Base-by-base conservation (phyloP, 148 eudicot genomes). In the Selenicereus undatus region DNA sequence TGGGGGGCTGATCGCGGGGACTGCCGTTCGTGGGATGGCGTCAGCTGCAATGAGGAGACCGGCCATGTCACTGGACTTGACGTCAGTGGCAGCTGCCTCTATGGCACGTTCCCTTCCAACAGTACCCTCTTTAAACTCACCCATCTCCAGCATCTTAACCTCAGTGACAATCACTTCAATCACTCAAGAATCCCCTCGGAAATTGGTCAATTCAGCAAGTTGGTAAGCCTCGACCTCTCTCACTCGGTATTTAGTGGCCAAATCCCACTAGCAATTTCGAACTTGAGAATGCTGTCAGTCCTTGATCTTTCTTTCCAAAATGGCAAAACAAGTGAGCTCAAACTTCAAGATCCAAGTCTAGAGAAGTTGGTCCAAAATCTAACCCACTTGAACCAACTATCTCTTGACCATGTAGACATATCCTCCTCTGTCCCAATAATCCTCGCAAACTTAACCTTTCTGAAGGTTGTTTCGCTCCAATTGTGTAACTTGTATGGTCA, bases 101-200 rank as follows among this genome's bases (percentile, higher is more conserved):
- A 35, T 42, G 88, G 86, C 11, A 71, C 79, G n/a, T 27, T 81
- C 29, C 30, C 77, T 12, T 39, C 82, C 8, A 79, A 27, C 26
- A 80, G 42, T 24, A 54, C 76, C 18, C 73, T 86, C 11, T 86
- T 84, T 26, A 30, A 66, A 1, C 88, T 87, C 72, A 69, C 68
- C 71, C 82, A 83, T 65, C 89, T 87, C 78, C 82, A 30, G 2
- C 27, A 45, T 0, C 84, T 86, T 9, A 80, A 66, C 76, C 84
- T 87, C 39, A 72, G 84, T 11, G 79, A 70, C n/a, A 85, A 85
- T n/a, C 1, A 81, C 71, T 88, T 88, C 78, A 76, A 32, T 42
- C 12, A 29, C 11, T 78, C 84, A 69, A 70, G 17, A 51, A 82
- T 87, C 17, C 87, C 89, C 39, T 27, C 81, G 7, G 78, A 4